Evolutionary conservation across 2,329 filamentous ascomycete species (phyloP), one percentile per base, ranked within the genome.

Genomic region (Fusarium veterinarium): DNA sequence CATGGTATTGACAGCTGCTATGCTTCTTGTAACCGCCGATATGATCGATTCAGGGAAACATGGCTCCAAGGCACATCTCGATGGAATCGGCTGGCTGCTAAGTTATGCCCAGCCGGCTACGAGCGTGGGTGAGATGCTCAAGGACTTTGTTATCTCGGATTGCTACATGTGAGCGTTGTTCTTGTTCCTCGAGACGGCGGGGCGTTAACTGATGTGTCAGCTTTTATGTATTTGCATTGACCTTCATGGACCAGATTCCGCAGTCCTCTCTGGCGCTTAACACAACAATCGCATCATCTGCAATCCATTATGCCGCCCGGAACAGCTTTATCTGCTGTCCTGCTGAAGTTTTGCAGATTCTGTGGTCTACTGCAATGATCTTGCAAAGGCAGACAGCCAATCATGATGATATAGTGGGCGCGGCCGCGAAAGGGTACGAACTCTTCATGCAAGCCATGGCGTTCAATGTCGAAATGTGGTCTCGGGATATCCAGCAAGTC

Each of bases 311-410:
- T 33, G 64, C 60, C 14, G 62, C 64, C 33, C 40, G 48, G 8
- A 67, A 67, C 16, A 67, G 64, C 7, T 67, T 58, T 7, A 67
- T 67, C 2, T 67, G 64, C 31, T 67, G 64, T 3, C 64, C 60
- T 17, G 49, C 64, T 16, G 64, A 67, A 14, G 59, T 67, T 17
- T 13, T 67, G 9, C 51, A 46, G 19, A 64, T 64, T 9, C 20
- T 67, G 17, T 52, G 53, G 51, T 56, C 38, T 1, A 64, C 52
- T 12, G 40, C 64, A 16, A 63, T 49, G 12, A 37, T 67, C 33
- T 41, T 64, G 8, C 55, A 58, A 28, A 23, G 40, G 10, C 58
- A 42, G 13, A 2, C 31, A 9, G 16, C n/a, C 3, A 40, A 35
- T 1, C 19, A 4, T 8, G 8, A 25, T 37, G 31, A 33, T 9